phyloP scores from a whole-genome alignment of 176 grass and related monocot genomes.

The Carex cristatella region DNA sequence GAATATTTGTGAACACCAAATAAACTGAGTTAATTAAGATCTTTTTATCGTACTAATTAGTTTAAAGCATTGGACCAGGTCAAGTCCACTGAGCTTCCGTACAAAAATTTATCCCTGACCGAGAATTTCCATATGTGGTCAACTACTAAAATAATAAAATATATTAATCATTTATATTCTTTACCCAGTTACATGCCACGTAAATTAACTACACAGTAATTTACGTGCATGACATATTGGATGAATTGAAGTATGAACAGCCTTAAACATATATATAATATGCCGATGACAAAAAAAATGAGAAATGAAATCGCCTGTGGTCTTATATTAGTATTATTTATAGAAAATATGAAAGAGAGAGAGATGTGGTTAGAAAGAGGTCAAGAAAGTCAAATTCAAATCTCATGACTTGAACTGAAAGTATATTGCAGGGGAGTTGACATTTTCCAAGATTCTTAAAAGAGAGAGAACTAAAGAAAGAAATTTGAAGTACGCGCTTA shows the following conservation, averaged over 20 bases:
- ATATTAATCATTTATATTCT: neutral
- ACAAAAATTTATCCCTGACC: neutral
- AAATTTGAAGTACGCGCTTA: neutral
- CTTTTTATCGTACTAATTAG: neutral
- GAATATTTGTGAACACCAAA: neutral
- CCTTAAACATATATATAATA: neutral
- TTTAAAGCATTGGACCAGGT: neutral
- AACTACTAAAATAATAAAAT: neutral
- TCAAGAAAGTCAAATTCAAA: conserved; percentile 1
- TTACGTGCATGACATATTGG: neutral
- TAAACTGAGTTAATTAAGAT: neutral
- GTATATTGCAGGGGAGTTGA: neutral
- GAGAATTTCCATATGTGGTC: neutral
- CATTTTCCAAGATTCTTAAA: neutral
- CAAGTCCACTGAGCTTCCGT: neutral
- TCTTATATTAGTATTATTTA: neutral
- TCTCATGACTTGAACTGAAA: neutral
- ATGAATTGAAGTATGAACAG: neutral
- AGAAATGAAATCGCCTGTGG: neutral
- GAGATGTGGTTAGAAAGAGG: neutral
- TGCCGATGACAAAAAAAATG: neutral
- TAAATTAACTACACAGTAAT: neutral
- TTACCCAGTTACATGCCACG: neutral
- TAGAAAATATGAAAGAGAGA: neutral
- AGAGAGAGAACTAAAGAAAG: neutral